Evolutionary conservation across 83 land plant species (phyloP).

Genomic region (Thuja plicata): DNA sequence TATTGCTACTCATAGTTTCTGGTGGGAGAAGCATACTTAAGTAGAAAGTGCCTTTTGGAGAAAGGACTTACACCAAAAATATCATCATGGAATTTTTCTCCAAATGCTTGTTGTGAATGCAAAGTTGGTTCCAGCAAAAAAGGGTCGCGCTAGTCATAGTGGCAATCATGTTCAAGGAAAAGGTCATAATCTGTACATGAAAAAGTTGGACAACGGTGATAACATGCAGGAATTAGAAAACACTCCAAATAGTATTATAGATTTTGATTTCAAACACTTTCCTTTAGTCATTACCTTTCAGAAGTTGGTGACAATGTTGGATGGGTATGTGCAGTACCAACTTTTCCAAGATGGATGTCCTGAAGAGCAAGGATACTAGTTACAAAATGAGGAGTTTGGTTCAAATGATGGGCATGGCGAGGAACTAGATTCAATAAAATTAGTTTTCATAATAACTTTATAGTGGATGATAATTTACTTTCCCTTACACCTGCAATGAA

Average conservation of each 20-base stretch:
- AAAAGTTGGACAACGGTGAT: slow-evolving; percentile 30
- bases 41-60: too few relatives aligned
- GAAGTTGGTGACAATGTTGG: slow-evolving; percentile 71
- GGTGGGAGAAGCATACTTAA: too few relatives aligned
- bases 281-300: slow-evolving; percentile 68
- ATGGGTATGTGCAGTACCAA: slow-evolving; percentile 42
- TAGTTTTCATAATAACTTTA: too few relatives aligned
- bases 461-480: too few relatives aligned
- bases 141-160: too few relatives aligned
- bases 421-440: too few relatives aligned
- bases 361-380: slow-evolving; percentile 14
- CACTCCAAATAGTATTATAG: slow-evolving; percentile 38
- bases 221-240: slow-evolving; percentile 13
- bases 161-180: slow-evolving; percentile 32
- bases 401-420: not conserved
- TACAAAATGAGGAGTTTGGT: slow-evolving; percentile 6
- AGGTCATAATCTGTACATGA: not conserved
- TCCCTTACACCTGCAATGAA: too few relatives aligned
- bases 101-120: too few relatives aligned
- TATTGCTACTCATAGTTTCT: too few relatives aligned
- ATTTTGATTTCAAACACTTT: slow-evolving; percentile 25
- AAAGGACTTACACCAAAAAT: too few relatives aligned
- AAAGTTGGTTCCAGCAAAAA: too few relatives aligned
- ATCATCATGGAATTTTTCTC: too few relatives aligned
- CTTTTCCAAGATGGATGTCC: slow-evolving; percentile 21